Evolutionary conservation across 352 stramenopile genomes (phyloP), one percentile per base, ranked within the genome.

Genomic region (Pythium diclinum): DNA sequence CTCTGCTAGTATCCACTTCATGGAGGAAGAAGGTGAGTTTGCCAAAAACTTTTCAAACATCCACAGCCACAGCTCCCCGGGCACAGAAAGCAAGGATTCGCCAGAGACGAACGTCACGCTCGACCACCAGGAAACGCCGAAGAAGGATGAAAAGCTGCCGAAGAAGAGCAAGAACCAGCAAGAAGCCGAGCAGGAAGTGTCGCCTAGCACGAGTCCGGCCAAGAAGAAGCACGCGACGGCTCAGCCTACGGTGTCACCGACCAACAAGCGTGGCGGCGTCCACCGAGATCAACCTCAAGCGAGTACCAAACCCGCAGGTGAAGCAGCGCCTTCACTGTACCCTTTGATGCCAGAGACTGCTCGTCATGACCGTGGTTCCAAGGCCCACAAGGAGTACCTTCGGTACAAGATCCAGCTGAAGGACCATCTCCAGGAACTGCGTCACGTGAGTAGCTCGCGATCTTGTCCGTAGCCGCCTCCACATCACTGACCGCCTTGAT

Each of bases 321-420:
- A 61, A 52, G n/a, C n/a, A 6, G 13, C n/a, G 59, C 38, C 63
- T 14, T 60, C 60, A 11, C 60, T 90, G 16, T 86, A 88, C 51
- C 78, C 79, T 14, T 48, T 91, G 4, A 47, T 83, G 1, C 71
- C 79, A 1, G 65, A 68, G n/a, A 75, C 59, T 1, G 77, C 63
- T 0, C 56, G 63, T 6, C 56, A 52, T 25, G 63, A 69, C n/a
- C 49, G 52, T 2, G 40, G n/a, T 2, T 63, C 56, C 1, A 85
- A 79, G 48, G 69, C 75, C 10, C 68, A 79, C 56, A 71, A 73
- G 11, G 76, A 90, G 61, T 80, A 79, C 40, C 53, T 87, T 38
- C 77, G 80, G n/a, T 92, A 92, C 70, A 91, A 89, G 34, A 52
- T 89, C 8, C 73, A 78, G 9, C 59, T 90, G 13, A 89, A 89